Percentiles rank a stretch among this genome's conserved stretches.
Conservation (phyloP, 306 rosid genomes). For the Trifolium fragiferum region DNA sequence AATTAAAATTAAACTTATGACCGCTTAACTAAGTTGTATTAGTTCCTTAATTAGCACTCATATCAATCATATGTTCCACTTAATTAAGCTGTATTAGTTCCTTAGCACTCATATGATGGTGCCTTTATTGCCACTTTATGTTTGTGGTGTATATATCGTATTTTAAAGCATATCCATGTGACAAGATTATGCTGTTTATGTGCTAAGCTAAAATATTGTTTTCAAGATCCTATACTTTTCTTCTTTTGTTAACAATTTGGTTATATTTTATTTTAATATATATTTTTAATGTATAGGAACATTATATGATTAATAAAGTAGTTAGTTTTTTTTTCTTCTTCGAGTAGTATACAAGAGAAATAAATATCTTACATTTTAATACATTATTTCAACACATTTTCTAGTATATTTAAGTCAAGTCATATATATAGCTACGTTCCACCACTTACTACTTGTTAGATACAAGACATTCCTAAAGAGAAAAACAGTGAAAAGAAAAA, state of each 20-base stretch:
- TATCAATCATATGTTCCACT: not conserved
- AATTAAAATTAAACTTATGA: no score
- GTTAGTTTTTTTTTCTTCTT: not conserved
- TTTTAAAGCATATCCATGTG: slow-evolving; percentile 37
- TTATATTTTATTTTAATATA: no score
- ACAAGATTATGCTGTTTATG: slow-evolving; percentile 16
- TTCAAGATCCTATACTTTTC: not conserved
- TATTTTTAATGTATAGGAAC: not conserved
- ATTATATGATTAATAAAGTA: not conserved
- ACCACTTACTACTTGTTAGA: not conserved
- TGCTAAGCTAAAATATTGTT: slow-evolving; percentile 8
- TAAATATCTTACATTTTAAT: not conserved
- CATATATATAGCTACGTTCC: not conserved
- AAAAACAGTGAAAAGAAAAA: not conserved
- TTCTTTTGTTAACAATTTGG: slow-evolving; percentile 1
- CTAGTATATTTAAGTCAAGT: not conserved
- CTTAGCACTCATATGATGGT: not conserved
- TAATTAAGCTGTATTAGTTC: not conserved
- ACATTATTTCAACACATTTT: not conserved
- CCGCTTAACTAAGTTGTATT: no score
- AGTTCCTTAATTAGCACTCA: no score
- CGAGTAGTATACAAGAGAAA: not conserved
- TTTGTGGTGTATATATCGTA: slow-evolving; percentile 12
- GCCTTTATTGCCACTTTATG: slow-evolving; percentile 25
- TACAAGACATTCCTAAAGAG: not conserved